Evolutionary conservation across 2,329 filamentous ascomycete genomes (phyloP), one percentile per base, ranked within the genome.

Genomic region (Cercospora sesami): DNA sequence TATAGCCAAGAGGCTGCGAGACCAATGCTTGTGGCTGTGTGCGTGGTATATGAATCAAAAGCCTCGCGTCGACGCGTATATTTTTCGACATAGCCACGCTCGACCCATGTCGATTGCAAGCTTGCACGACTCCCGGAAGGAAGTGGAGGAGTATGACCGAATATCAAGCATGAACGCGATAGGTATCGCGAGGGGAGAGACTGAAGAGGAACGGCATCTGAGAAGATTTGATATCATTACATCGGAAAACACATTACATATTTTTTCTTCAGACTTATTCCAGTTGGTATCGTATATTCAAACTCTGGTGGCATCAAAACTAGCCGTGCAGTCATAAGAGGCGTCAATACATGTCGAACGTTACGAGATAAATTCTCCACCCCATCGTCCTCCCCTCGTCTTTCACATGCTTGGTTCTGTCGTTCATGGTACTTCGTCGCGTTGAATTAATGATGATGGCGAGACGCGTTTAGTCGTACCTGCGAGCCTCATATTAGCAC

Each of bases 191-290:
- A 7, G 1, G 26, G 21, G 59, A 48, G 18, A 18, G 6, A 60
- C 12, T 31, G 14, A 28, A 60, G 16, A 14, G 18, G 30, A 33
- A 33, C 21, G 62, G 57, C 4, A 2, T 9, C 9, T 48, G 42
- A 48, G 45, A 33, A 48, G 28, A 39, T 18, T 51, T 16, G 59
- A n/a, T 30, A 39, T 60, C 63, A 60, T 65, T 65, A 65, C 16
- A 65, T 53, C 48, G 48, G 48, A 28, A 53, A 53, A 53, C 33
- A 65, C 63, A 65, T 65, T 65, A 65, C 55, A 64, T 60, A 65
- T 60, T 42, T 48, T 4, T 36, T 59, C 45, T 12, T 21, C 48
- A 55, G 23, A 55, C 48, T 55, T 7, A 55, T 26, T 65, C 33
- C 42, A 48, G 63, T 42, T 58, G 55, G 55, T 53, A 60, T 65